These are phyloP conservation scores for Xylaria flabelliformis DNA, from an alignment of 495 filamentous ascomycete species.

Conservation along the genomic window DNA sequence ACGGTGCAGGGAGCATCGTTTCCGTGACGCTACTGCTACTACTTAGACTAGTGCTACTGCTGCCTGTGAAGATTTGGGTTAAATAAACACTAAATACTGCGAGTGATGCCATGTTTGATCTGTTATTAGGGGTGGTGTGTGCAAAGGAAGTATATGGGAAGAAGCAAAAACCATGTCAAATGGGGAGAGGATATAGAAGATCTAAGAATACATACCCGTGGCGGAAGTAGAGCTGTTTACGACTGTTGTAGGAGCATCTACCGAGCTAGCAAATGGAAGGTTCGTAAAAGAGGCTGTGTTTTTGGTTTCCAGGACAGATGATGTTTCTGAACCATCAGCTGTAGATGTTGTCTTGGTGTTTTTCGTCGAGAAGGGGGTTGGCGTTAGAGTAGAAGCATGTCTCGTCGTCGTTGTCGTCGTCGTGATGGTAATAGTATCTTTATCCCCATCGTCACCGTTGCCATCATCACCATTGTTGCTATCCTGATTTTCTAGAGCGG, in stretches of 20 bases:
- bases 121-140: not conserved
- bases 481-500: not conserved
- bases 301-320: not conserved
- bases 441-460: conserved; percentile 21
- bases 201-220: not conserved
- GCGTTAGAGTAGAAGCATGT: not conserved
- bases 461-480: not conserved
- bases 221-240: not conserved
- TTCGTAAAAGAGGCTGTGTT: not conserved
- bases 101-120: not conserved
- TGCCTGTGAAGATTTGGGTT: not conserved
- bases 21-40: not conserved
- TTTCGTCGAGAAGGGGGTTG: not conserved
- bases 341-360: not conserved
- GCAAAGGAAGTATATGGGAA: not conserved
- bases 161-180: not conserved
- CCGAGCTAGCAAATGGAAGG: not conserved
- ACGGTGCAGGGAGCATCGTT: not conserved
- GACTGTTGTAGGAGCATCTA: not conserved
- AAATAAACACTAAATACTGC: too few species aligned
- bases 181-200: not conserved
- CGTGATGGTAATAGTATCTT: not conserved
- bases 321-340: not conserved
- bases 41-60: not conserved
- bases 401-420: not conserved